Evolutionary conservation across 495 filamentous ascomycete genomes (phyloP).

Genomic region (Trichodelitschia bisporula): DNA sequence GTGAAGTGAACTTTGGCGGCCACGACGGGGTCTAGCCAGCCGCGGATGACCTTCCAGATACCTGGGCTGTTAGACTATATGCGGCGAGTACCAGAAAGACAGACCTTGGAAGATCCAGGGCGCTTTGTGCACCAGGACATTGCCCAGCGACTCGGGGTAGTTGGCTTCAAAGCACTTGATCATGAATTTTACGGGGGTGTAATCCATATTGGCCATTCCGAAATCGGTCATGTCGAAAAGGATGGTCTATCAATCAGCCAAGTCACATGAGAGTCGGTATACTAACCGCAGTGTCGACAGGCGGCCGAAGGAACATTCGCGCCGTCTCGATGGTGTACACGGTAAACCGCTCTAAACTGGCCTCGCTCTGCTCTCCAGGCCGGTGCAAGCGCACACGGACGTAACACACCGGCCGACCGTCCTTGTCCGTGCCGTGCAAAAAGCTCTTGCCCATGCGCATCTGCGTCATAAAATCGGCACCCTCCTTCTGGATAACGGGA

Average conservation of each 20-base stretch:
- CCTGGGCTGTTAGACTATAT: slow-evolving; percentile 26
- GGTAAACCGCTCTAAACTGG: slow-evolving; percentile 63
- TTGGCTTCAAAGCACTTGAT: slow-evolving; percentile 99
- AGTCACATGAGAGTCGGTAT: neutral
- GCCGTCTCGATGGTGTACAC: slow-evolving; percentile 90
- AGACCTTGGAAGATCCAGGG: slow-evolving; percentile 91
- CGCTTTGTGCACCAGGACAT: slow-evolving; percentile 88
- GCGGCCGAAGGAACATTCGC: slow-evolving; percentile 50
- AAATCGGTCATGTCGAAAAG: slow-evolving; percentile 93
- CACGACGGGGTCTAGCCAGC: slow-evolving; percentile 94
- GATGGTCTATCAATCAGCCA: slow-evolving; percentile 29
- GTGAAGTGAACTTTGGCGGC: slow-evolving; percentile 90
- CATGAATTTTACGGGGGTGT: slow-evolving; percentile 92
- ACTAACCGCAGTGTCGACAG: slow-evolving; percentile 79
- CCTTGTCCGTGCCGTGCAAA: slow-evolving; percentile 66
- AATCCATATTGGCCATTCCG: slow-evolving; percentile 90
- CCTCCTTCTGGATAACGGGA: slow-evolving; percentile 33
- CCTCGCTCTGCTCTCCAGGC: slow-evolving; percentile 57
- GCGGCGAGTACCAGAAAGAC: slow-evolving; percentile 16
- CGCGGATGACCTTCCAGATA: slow-evolving; percentile 62
- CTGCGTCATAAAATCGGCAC: slow-evolving; percentile 63
- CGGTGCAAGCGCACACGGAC: slow-evolving; percentile 63
- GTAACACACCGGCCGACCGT: slow-evolving; percentile 67
- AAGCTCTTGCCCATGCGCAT: slow-evolving; percentile 86
- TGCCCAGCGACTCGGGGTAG: slow-evolving; percentile 78